These are phyloP conservation scores for Yamadazyma kanchanaburiensis DNA, from an alignment of 1,139 yeast genomes.

Conservation along the genomic window DNA sequence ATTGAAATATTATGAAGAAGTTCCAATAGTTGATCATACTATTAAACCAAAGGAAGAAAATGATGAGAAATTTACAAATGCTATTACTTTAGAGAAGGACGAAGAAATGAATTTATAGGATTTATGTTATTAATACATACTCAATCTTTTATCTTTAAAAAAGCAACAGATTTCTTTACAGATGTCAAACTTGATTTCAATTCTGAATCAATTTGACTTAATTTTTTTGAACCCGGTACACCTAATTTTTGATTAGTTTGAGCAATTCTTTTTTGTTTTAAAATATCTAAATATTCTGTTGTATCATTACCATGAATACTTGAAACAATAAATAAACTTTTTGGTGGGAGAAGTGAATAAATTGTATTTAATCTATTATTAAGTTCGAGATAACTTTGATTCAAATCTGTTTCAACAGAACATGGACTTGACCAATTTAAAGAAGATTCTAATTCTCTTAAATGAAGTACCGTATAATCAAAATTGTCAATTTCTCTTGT, in stretches of 20 bases:
- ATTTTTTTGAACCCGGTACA: not conserved
- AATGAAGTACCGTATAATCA: conserved; percentile 50
- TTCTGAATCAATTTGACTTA: not conserved
- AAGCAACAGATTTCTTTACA: too few species aligned
- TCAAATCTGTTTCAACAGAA: conserved; percentile 12
- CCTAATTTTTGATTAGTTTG: too few species aligned
- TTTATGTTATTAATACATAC: too few species aligned
- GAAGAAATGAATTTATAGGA: too few species aligned
- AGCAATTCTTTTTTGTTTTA: too few species aligned
- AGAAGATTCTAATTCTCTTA: conserved; percentile 58
- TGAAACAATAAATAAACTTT: conserved; percentile 58
- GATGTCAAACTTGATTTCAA: not conserved
- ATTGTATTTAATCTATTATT: conserved; percentile 46
- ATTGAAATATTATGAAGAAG: conserved; percentile 23
- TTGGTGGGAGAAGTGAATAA: conserved; percentile 51
- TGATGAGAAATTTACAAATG: too few species aligned
- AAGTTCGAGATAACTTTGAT: conserved; percentile 26
- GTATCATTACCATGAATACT: conserved; percentile 62
- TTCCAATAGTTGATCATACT: conserved; percentile 15
- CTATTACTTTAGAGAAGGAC: too few species aligned
- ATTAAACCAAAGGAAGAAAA: too few species aligned
- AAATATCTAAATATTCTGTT: not conserved
- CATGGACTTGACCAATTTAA: conserved; percentile 22
- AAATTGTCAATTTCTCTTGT: conserved; percentile 28
- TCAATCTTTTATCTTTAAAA: too few species aligned